Base-by-base conservation (phyloP, 345 rosid species). In the Microthlaspi erraticum region DNA sequence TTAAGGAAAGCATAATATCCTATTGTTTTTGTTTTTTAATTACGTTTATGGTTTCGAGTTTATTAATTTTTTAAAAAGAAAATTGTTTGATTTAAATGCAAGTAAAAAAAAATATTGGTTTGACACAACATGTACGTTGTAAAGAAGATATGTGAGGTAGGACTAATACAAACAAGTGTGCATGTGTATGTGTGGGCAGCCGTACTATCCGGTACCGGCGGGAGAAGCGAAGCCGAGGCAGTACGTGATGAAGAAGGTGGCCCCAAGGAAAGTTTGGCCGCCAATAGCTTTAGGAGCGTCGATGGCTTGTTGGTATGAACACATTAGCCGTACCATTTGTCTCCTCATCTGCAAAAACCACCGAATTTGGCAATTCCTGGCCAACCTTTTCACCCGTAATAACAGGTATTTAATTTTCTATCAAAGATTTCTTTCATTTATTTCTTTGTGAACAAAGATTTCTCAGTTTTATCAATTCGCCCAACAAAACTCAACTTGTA, bases 291-390 rank as follows among this genome's bases (percentile, higher is more conserved):
- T 94, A 23, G 96, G 93, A n/a, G 86, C 98, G 11, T 94, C 99
- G 5, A 72, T 94, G 34, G 96, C 86, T 23, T 88, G 93, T 77
- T 91, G 99, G 97, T 94, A 94, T 41, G 99, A 94, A 84, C 99
- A 94, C 77, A 79, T 94, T 60, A 74, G 83, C 48, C 83, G 98
- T 60, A 88, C 98, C 37, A 70, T 89, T 49, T 94, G 96, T 83
- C 81, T 94, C 65, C 82, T 94, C 17, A 80, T 91, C 2, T 83
- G 96, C 89, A 94, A 88, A 83, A 76, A 94, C 71, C 99, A 94
- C 67, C 87, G 99, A 44, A 14, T 88, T 37, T 94, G 95, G 99
- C 95, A 91, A 72, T 94, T 86, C 68, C 82, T 94, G 7, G 74
- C 88, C 79, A 88, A 83, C 76, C 83, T 89, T 16, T 34, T 91